phyloP scores from a whole-genome alignment of 1,139 yeast genomes.

The Insectozyma bohioensis region DNA sequence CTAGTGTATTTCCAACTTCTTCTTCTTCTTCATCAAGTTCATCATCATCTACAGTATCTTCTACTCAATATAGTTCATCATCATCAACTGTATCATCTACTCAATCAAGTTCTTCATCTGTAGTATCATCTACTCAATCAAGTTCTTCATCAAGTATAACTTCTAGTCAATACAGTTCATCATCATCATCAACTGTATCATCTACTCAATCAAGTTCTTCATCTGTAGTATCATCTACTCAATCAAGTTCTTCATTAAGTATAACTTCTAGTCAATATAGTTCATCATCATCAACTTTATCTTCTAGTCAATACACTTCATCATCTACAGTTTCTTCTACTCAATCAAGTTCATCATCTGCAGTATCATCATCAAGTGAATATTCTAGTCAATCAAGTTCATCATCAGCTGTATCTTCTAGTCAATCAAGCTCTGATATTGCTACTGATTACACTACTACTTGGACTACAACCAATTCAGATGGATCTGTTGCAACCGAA shows the following conservation, averaged over 20 bases:
- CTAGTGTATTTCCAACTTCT: neutral
- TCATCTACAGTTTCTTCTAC: conserved; percentile 7
- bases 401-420: conserved; percentile 6
- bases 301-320: conserved; percentile 6
- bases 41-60: neutral
- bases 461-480: conserved; percentile 9
- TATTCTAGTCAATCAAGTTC: conserved; percentile 8
- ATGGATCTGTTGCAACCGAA: conserved; percentile 9
- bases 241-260: conserved; percentile 17
- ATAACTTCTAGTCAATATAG: conserved; percentile 9
- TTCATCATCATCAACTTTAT: conserved; percentile 11
- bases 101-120: conserved; percentile 3
- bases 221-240: conserved; percentile 6
- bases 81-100: conserved; percentile 1
- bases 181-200: neutral
- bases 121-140: neutral
- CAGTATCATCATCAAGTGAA: conserved; percentile 7
- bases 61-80: conserved; percentile 5
- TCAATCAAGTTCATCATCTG: conserved; percentile 1
- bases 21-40: conserved; percentile 1
- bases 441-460: conserved; percentile 11
- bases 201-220: conserved; percentile 17
- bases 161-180: neutral
- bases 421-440: conserved; percentile 3
- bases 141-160: conserved; percentile 1